Base-by-base conservation (phyloP, 805 yeast species). In the Yarrowia keelungensis region DNA sequence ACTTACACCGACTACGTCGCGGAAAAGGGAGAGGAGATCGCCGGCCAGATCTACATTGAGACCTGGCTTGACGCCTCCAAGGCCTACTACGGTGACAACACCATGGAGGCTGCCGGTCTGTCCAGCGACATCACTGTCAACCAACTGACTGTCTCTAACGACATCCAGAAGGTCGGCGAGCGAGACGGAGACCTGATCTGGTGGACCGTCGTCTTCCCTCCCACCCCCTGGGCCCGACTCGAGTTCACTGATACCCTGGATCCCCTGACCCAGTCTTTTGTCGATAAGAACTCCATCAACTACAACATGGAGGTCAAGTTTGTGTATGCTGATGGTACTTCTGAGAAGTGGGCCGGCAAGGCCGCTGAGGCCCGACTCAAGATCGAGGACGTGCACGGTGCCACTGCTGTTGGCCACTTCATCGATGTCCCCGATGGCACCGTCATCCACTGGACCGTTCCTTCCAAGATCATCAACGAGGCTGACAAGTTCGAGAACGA, bases 161-260 rank as follows among this genome's bases (percentile, higher is more conserved):
- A 8, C 14, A 14, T 19, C 15, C 45, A n/a, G 19, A 51, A 51
- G 43, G 43, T 12, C 14, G 58, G 58, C 4, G 11, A 3, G 14
- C 43, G 58, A 15, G 43, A 22, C 4, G 62, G 47, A 2, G 38
- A 26, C 16, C 9, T 9, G 47, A 41, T 54, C 46, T 54, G 62
- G 62, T 39, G 62, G 62, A 41, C 62, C 19, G 22, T 54, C n/a
- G 26, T 41, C 8, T 41, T 51, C 43, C 58, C 58, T 8, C 26
- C 26, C 3, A 36, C 43, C 9, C 58, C 58, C 58, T 51, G 42
- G 43, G 58, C 26, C 42, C 58, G 58, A n/a, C 58, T 51, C 32
- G 43, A 51, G 43, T 51, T 51, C 43, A 16, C 11, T 9, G 58
- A 51, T n/a, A 2, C n/a, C n/a, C 58, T 51, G 4, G n/a, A 38